Evolutionary conservation across 1,139 yeast genomes (phyloP).

Genomic region (Blastobotrys buckinghamii): DNA sequence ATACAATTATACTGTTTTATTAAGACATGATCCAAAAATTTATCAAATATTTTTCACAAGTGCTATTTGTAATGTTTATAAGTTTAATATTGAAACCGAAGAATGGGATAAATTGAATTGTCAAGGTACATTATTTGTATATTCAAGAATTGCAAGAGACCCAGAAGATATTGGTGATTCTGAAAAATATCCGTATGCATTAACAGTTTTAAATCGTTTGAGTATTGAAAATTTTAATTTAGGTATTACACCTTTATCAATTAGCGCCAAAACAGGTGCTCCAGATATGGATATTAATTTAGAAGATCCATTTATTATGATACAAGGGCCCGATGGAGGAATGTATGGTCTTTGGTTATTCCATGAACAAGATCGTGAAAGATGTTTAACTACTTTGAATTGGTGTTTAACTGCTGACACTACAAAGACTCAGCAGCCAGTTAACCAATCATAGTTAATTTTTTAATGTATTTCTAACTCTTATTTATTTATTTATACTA

Average conservation of each 20-base stretch:
- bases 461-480: neutral
- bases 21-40: constrained; percentile 75
- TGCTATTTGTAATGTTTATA: constrained; percentile 77
- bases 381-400: constrained; percentile 53
- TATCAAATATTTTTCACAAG: constrained; percentile 69
- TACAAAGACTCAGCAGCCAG: neutral
- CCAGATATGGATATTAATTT: constrained; percentile 68
- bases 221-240: constrained; percentile 73
- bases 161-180: constrained; percentile 20
- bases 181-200: constrained; percentile 58
- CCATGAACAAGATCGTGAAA: constrained; percentile 64
- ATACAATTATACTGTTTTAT: constrained; percentile 72
- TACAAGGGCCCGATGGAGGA: constrained; percentile 68
- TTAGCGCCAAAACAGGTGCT: constrained; percentile 36
- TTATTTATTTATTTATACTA: neutral
- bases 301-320: constrained; percentile 73
- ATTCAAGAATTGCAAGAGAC: constrained; percentile 47
- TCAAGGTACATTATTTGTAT: constrained; percentile 78
- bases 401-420: constrained; percentile 31
- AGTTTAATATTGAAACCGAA: constrained; percentile 53
- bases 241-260: constrained; percentile 63
- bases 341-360: constrained; percentile 90
- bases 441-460: neutral
- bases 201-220: constrained; percentile 68
- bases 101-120: constrained; percentile 80